Evolutionary conservation across 257 asterid genomes (phyloP).

Genomic region (Capsicum baccatum): DNA sequence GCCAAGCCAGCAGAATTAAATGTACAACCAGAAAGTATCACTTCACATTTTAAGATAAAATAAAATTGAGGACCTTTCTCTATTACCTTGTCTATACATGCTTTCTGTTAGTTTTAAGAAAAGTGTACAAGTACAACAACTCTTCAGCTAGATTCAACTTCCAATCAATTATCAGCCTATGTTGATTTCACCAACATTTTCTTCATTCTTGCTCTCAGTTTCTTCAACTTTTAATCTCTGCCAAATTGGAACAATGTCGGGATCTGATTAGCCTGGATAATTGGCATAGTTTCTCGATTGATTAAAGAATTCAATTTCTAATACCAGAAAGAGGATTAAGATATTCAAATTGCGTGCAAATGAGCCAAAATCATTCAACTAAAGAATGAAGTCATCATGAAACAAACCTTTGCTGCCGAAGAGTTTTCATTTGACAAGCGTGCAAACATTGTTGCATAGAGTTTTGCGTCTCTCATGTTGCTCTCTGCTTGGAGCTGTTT

Average conservation of each 20-base stretch:
- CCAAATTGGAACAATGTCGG: not conserved
- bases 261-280: not conserved
- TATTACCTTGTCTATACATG: not conserved
- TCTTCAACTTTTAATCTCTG: slow-evolving; percentile 51
- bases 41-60: not conserved
- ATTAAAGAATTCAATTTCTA: not conserved
- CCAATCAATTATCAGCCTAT: slow-evolving; percentile 30
- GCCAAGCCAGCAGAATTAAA: not conserved
- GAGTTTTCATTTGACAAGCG: slow-evolving; percentile 45
- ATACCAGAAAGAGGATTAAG: not conserved
- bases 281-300: not conserved
- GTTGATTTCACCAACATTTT: slow-evolving; percentile 39
- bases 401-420: slow-evolving; percentile 54
- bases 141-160: slow-evolving; percentile 38
- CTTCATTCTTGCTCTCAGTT: slow-evolving; percentile 37
- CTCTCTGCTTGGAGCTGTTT: slow-evolving; percentile 59
- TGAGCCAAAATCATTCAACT: not conserved
- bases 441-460: slow-evolving; percentile 60
- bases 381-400: not conserved
- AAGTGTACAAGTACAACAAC: not conserved
- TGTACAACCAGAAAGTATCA: not conserved
- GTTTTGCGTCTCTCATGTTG: slow-evolving; percentile 62
- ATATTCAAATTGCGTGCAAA: not conserved
- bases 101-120: not conserved
- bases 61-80: not conserved